Conservation (phyloP, 192 early-diverging fungal genomes). For the Backusella macrospora region DNA sequence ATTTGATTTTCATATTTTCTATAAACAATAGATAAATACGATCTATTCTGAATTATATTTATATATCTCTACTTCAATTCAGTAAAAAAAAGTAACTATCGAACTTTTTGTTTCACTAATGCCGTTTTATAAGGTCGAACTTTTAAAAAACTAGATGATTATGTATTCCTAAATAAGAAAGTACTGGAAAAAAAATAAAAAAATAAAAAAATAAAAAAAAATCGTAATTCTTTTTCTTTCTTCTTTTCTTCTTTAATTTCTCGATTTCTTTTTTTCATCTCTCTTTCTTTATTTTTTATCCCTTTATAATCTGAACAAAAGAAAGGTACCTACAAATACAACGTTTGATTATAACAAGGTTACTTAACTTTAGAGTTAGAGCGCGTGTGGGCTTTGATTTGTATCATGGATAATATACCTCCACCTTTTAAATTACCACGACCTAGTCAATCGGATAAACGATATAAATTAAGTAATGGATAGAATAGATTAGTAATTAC, state of each 20-base stretch:
- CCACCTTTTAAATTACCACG: slow-evolving; percentile 17
- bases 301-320: background rate
- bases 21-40: no score
- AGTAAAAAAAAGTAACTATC: background rate
- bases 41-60: no score
- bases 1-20: no score
- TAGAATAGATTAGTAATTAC: background rate
- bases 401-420: background rate
- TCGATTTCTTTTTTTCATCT: background rate
- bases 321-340: no score
- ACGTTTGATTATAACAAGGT: background rate
- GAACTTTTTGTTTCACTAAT: no score
- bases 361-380: background rate
- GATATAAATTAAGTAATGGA: slow-evolving; percentile 4
- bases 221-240: background rate
- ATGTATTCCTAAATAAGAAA: slow-evolving; percentile 8
- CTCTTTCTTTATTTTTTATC: background rate
- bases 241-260: background rate
- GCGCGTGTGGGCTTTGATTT: background rate
- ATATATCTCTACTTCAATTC: no score
- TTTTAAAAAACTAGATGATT: background rate
- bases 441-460: background rate
- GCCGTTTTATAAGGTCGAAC: background rate
- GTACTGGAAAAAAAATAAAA: background rate
- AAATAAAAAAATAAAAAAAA: slow-evolving; percentile 13